Evolutionary conservation across 2,329 filamentous ascomycete species (phyloP).

Genomic region (Aspergillus ochraceus): DNA sequence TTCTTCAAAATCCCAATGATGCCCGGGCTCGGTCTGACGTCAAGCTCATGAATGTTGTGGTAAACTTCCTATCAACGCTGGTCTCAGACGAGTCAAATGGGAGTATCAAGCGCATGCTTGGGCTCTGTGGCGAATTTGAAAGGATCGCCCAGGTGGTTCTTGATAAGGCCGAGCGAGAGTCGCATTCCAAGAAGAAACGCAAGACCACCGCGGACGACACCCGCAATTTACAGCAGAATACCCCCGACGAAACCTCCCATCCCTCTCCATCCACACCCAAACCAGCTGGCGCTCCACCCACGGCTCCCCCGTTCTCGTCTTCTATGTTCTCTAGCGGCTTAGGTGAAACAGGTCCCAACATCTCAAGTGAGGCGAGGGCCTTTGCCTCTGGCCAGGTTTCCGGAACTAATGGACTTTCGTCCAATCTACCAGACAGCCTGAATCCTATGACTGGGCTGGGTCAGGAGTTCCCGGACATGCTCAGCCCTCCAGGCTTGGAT

Average conservation of each 20-base stretch:
- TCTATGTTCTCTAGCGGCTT: slow-evolving; percentile 25
- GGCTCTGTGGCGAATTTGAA: slow-evolving; percentile 93
- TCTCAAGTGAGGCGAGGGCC: slow-evolving; percentile 18
- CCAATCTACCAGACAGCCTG: slow-evolving; percentile 26
- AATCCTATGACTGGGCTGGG: slow-evolving; percentile 31
- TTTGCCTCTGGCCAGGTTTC: slow-evolving; percentile 28
- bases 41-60: slow-evolving; percentile 87
- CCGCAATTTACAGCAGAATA: slow-evolving; percentile 16
- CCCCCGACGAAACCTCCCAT: slow-evolving; percentile 18
- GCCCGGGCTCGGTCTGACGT: slow-evolving; percentile 84
- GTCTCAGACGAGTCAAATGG: slow-evolving; percentile 87
- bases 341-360: slow-evolving; percentile 14
- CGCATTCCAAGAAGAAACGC: slow-evolving; percentile 76
- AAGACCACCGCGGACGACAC: slow-evolving; percentile 65
- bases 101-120: slow-evolving; percentile 89
- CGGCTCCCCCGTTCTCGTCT: slow-evolving; percentile 26
- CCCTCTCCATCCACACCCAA: slow-evolving; percentile 26
- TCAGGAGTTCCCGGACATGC: slow-evolving; percentile 39
- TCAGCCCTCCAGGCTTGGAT: slow-evolving; percentile 36
- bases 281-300: slow-evolving; percentile 21
- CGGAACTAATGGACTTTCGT: slow-evolving; percentile 21
- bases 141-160: slow-evolving; percentile 88
- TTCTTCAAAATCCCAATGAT: slow-evolving; percentile 91
- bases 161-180: slow-evolving; percentile 86
- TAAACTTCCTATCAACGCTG: slow-evolving; percentile 85